Evolutionary conservation across 2,329 filamentous ascomycete species (phyloP).

Genomic region (Trichoderma atroviride): DNA sequence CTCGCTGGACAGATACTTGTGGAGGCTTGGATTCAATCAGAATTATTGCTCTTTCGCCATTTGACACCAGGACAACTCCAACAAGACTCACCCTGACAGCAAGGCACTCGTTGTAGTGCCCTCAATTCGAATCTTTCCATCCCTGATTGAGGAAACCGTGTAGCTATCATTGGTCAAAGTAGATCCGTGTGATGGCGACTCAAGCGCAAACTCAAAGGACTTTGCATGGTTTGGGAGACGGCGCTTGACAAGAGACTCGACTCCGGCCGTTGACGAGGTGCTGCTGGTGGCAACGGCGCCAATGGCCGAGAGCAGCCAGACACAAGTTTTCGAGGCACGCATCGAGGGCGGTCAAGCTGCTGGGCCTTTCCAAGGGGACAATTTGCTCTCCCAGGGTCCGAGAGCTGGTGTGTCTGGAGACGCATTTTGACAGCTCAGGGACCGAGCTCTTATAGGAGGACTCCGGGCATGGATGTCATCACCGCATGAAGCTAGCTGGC

Average conservation of each 20-base stretch:
- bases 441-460: slow-evolving; percentile 5
- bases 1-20: slow-evolving; percentile 29
- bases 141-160: slow-evolving; percentile 22
- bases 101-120: slow-evolving; percentile 29
- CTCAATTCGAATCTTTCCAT: slow-evolving; percentile 30
- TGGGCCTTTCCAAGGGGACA: not conserved
- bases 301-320: slow-evolving; percentile 19
- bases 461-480: not conserved
- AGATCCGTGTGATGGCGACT: not conserved
- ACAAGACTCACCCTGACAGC: slow-evolving; percentile 26
- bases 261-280: slow-evolving; percentile 20
- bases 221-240: slow-evolving; percentile 29
- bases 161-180: slow-evolving; percentile 26
- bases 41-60: not conserved
- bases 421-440: not conserved
- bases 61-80: not conserved
- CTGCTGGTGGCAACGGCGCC: slow-evolving; percentile 8
- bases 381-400: not conserved
- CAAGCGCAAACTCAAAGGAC: slow-evolving; percentile 27
- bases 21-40: slow-evolving; percentile 25
- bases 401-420: not conserved
- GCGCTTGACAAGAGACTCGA: slow-evolving; percentile 29
- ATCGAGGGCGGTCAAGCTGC: not conserved
- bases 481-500: not conserved
- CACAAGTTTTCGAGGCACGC: slow-evolving; percentile 1